Evolutionary conservation across 192 early-diverging fungal genomes (phyloP).

Genomic region (Coemansia sp.): DNA sequence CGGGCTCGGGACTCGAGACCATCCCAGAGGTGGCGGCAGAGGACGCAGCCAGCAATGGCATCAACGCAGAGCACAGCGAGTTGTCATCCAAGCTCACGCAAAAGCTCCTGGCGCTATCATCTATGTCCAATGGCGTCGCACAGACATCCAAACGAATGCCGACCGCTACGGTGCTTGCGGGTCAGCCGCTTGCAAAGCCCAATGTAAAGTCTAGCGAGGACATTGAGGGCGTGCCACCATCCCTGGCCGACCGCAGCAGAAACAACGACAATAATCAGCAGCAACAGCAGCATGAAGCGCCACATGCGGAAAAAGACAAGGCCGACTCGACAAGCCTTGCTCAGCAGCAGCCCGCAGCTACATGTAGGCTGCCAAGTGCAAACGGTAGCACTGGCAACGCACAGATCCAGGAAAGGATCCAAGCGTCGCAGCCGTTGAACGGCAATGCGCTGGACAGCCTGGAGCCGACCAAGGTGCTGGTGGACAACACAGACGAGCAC

Average conservation of each 20-base stretch:
- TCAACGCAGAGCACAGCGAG: conserved; percentile 4
- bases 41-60: not conserved
- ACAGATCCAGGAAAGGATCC: not conserved
- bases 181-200: not conserved
- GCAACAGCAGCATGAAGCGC: not conserved
- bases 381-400: not conserved
- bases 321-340: too few species aligned
- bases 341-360: too few species aligned
- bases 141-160: too few species aligned
- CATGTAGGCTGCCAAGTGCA: too few species aligned
- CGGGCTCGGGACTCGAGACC: conserved; percentile 9
- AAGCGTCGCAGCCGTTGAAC: not conserved
- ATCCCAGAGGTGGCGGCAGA: conserved; percentile 25
- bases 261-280: too few species aligned
- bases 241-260: too few species aligned
- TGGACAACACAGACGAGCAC: conserved; percentile 32
- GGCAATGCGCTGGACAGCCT: conserved; percentile 28
- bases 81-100: conserved; percentile 32
- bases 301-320: not conserved
- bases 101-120: conserved; percentile 33
- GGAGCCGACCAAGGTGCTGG: conserved; percentile 32
- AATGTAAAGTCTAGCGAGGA: not conserved
- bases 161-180: too few species aligned
- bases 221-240: too few species aligned
- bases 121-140: not conserved